A percentile compares a stretch with the other conserved stretches of the same genome.
phyloP scores from a whole-genome alignment of 2,329 filamentous ascomycete genomes.

The Microdochium paspali region DNA sequence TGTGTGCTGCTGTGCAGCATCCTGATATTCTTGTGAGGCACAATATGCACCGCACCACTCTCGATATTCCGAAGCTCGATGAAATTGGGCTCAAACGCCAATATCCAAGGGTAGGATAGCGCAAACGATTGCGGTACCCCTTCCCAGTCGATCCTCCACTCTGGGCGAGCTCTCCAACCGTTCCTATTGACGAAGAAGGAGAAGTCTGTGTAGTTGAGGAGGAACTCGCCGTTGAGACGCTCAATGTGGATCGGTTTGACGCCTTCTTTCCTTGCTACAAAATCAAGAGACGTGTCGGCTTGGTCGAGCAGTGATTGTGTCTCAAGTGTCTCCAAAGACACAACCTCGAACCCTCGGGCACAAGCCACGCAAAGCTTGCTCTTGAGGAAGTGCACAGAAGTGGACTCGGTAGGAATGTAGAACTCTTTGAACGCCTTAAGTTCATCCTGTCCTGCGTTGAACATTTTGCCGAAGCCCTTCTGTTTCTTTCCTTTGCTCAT shows the following conservation, averaged over 20 bases:
- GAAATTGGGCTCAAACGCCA: slow-evolving; percentile 95
- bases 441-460: slow-evolving; percentile 85
- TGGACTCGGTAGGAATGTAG: slow-evolving; percentile 97
- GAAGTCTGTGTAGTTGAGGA: slow-evolving; percentile 97
- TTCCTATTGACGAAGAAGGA: slow-evolving; percentile 99
- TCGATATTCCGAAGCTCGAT: slow-evolving; percentile 96
- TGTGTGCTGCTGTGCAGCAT: slow-evolving; percentile 96
- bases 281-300: slow-evolving; percentile 94
- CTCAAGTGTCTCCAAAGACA: slow-evolving; percentile 93
- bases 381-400: slow-evolving; percentile 93
- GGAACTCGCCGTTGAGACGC: slow-evolving; percentile 89
- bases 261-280: slow-evolving; percentile 87
- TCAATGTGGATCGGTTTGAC: slow-evolving; percentile 96
- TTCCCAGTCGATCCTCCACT: slow-evolving; percentile 98
- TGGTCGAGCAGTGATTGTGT: slow-evolving; percentile 95
- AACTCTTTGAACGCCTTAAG: slow-evolving; percentile 98
- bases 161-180: slow-evolving; percentile 88
- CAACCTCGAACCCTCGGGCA: slow-evolving; percentile 91
- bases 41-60: slow-evolving; percentile 87
- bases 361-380: slow-evolving; percentile 96
- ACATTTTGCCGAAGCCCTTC: slow-evolving; percentile 91
- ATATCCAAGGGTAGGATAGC: slow-evolving; percentile 90
- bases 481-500: slow-evolving; percentile 93
- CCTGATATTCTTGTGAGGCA: slow-evolving; percentile 91
- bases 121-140: slow-evolving; percentile 87